phyloP scores from a whole-genome alignment of 2,329 filamentous ascomycete species.

The Apiospora sp. region DNA sequence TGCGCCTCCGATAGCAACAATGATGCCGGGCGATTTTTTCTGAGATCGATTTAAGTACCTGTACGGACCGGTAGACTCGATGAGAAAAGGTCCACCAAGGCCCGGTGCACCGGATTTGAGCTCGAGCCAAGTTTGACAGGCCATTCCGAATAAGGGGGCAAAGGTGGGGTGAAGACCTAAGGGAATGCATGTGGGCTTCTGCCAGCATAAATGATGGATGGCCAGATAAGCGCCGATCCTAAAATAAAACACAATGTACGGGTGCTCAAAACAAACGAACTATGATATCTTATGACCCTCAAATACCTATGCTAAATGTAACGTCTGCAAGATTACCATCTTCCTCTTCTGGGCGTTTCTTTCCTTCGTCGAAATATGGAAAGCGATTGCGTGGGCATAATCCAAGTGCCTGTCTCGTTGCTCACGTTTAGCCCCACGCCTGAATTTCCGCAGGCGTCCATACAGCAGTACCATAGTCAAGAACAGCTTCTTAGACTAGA shows the following conservation, averaged over 20 bases:
- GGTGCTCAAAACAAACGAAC: slow-evolving; percentile 6
- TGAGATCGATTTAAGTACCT: background rate
- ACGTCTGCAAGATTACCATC: background rate
- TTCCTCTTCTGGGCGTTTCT: background rate
- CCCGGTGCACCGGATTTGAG: slow-evolving; percentile 3
- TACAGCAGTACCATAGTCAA: background rate
- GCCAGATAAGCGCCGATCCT: background rate
- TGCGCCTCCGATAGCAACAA: slow-evolving; percentile 4
- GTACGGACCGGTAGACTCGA: slow-evolving; percentile 10
- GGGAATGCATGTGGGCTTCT: background rate
- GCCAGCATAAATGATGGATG: slow-evolving; percentile 7
- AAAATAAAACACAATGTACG: background rate
- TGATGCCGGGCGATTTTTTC: background rate
- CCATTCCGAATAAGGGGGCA: background rate
- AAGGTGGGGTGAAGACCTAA: background rate
- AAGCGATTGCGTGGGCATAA: slow-evolving; percentile 16
- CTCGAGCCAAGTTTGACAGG: slow-evolving; percentile 5
- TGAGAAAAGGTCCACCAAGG: slow-evolving; percentile 5
- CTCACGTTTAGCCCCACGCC: background rate
- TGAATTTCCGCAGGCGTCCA: background rate
- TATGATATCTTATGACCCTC: slow-evolving; percentile 10
- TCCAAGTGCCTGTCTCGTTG: background rate
- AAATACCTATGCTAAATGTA: background rate
- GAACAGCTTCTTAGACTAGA: background rate
- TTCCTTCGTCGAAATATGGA: slow-evolving; percentile 7